These are phyloP conservation scores for Fusarium sp. DNA, from an alignment of 2,329 filamentous ascomycete genomes.

Conservation along the genomic window DNA sequence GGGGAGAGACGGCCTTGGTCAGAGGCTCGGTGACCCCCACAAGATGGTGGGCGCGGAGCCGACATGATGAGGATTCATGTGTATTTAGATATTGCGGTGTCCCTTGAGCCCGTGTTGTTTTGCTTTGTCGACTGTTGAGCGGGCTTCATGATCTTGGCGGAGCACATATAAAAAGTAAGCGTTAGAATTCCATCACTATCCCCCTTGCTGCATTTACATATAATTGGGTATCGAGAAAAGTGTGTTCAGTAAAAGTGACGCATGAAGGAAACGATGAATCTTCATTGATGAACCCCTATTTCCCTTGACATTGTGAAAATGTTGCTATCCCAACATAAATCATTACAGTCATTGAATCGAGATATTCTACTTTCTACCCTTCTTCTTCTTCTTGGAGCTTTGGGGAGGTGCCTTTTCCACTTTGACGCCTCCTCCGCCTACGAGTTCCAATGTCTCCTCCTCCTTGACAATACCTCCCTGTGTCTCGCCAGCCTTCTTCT, in stretches of 20 bases:
- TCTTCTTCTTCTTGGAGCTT: slow-evolving; percentile 63
- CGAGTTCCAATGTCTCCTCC: slow-evolving; percentile 74
- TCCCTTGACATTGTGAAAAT: not conserved
- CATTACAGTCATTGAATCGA: not conserved
- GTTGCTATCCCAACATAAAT: not conserved
- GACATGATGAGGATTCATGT: slow-evolving; percentile 36
- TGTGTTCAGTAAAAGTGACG: not conserved
- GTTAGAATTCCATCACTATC: slow-evolving; percentile 40
- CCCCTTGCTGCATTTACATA: not conserved
- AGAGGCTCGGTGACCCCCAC: slow-evolving; percentile 11
- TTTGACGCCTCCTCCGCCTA: slow-evolving; percentile 73
- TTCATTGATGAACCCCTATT: not conserved
- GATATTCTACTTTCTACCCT: slow-evolving; percentile 63
- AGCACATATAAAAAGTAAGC: slow-evolving; percentile 40
- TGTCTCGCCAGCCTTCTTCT: slow-evolving; percentile 83
- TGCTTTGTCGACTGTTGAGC: slow-evolving; percentile 25
- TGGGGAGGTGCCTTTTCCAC: slow-evolving; percentile 68
- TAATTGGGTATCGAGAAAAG: not conserved
- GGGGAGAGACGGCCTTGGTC: slow-evolving; percentile 6
- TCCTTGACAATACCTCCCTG: slow-evolving; percentile 88
- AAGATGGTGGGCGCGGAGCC: slow-evolving; percentile 17
- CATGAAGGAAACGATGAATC: not conserved
- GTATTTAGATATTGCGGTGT: slow-evolving; percentile 44
- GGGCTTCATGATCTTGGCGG: slow-evolving; percentile 24
- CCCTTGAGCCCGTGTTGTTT: slow-evolving; percentile 31